Conservation (phyloP, 169 alveolate species). For the Haemoproteus tartakovskyi region DNA sequence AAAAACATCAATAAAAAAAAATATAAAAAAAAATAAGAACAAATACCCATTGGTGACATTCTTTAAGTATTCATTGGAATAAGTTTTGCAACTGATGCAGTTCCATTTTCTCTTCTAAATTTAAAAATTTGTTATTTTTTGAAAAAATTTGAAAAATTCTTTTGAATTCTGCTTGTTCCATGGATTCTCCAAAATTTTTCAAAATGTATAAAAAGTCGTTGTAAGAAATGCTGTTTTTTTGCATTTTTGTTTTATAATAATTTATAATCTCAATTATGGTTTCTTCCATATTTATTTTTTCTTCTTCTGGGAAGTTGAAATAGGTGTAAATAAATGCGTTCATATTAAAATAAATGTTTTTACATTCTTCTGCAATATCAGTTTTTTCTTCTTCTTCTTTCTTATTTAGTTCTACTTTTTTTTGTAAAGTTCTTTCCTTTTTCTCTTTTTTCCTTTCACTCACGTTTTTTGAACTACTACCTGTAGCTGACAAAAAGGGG, state of each 20-base stretch:
- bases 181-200: slow-evolving; percentile 41
- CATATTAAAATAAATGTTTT: slow-evolving; percentile 54
- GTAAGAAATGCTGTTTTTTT: slow-evolving; percentile 3
- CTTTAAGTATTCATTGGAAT: neutral
- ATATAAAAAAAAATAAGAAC: too few species aligned
- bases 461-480: neutral
- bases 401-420: neutral
- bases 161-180: slow-evolving; percentile 47
- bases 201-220: slow-evolving; percentile 30
- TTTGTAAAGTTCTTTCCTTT: neutral
- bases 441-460: neutral
- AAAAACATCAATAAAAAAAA: too few species aligned
- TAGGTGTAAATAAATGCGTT: slow-evolving; percentile 62
- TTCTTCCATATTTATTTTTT: slow-evolving; percentile 14
- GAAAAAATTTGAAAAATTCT: slow-evolving; percentile 63
- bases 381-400: slow-evolving; percentile 3
- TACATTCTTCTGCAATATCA: slow-evolving; percentile 30
- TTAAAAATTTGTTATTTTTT: slow-evolving; percentile 15
- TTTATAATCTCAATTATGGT: slow-evolving; percentile 13
- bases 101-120: slow-evolving; percentile 17
- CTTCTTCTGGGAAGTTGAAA: slow-evolving; percentile 29
- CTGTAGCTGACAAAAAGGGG: neutral
- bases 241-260: slow-evolving; percentile 24
- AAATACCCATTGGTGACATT: too few species aligned
- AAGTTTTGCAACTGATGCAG: slow-evolving; percentile 3